Base-by-base conservation (phyloP, 331 rosid species). In the Dryas integrifolia region DNA sequence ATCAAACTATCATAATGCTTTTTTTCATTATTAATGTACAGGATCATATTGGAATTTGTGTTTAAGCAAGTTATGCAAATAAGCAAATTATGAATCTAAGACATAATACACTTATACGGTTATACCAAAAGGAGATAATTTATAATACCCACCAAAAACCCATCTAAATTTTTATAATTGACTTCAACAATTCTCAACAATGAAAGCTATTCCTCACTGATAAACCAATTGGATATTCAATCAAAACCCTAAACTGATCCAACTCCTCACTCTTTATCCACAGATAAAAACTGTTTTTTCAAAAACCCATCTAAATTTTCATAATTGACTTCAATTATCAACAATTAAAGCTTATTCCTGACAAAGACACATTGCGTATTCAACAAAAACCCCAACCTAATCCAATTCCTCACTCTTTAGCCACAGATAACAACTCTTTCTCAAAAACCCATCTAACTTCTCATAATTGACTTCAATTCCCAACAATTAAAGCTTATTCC, bases 401-500 rank as follows among this genome's bases (percentile, higher is more conserved):
- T 30, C 35, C 74, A 72, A 75, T 30, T 41, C 12, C 52, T 65
- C 24, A 58, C 16, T 56, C 43, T 21, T 7, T 68, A 50, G 73
- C 51, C n/a, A 69, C 43, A 41, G 3, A 5, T 5, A 13, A 7
- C 11, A 40, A 26, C 63, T 55, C 51, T 56, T 10, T 0, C 21
- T 30, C 65, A 58, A 69, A 53, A 56, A 5, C 75, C 64, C 41
- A 55, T 41, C 52, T 18, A 70, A 41, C 9, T 41, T 41, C 46
- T 50, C 49, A 18, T 6, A 52, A 38, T 58, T 64, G 45, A 21
- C 51, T 39, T 18, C 63, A 38, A 45, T 69, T 69, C 7, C 51
- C 56, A 69, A 51, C 30, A 15, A 69, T 58, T 41, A 45, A 69
- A 57, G 21, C 59, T 51, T 14, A 14, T 24, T 9, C 30, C 60